These are phyloP conservation scores for Trichoderma gamsii DNA, from an alignment of 495 filamentous ascomycete genomes.

Conservation along the genomic window DNA sequence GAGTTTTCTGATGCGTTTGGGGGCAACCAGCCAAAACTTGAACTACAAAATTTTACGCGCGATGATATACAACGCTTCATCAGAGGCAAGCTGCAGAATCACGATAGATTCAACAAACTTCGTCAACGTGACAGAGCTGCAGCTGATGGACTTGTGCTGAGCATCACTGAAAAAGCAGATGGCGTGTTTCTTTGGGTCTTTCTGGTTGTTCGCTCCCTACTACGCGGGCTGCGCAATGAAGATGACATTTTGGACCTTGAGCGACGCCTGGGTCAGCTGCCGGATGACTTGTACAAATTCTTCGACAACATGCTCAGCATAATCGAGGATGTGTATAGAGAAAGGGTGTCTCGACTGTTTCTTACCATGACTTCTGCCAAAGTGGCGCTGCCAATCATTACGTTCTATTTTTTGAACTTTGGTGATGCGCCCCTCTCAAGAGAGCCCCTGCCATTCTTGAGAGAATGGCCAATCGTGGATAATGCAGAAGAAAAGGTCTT, in stretches of 20 bases:
- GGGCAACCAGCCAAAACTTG: constrained; percentile 12
- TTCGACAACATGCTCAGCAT: constrained; percentile 22
- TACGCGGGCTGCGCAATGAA: constrained; percentile 21
- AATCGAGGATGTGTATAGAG: constrained; percentile 13
- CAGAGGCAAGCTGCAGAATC: constrained; percentile 19
- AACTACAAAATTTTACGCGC: constrained; percentile 24
- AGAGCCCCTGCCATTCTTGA: too few relatives aligned
- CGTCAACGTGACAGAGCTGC: background rate
- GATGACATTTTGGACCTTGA: constrained; percentile 23
- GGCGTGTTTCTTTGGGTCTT: constrained; percentile 43
- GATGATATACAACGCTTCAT: constrained; percentile 30
- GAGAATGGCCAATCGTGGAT: too few relatives aligned
- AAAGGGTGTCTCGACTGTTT: background rate
- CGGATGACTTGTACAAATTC: constrained; percentile 23
- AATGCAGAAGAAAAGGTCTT: too few relatives aligned
- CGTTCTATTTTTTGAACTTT: background rate
- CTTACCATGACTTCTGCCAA: background rate
- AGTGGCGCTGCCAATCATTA: constrained; percentile 1
- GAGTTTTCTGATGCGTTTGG: constrained; percentile 39
- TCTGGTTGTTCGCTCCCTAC: constrained; percentile 22
- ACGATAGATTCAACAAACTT: constrained; percentile 12
- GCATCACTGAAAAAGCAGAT: constrained; percentile 28
- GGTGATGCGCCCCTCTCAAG: background rate
- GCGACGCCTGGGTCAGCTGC: constrained; percentile 20
- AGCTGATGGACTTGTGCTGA: constrained; percentile 18